Evolutionary conservation across 1,284 basidiomycete genomes (phyloP).

Genomic region (Apiotrichum montevideense): DNA sequence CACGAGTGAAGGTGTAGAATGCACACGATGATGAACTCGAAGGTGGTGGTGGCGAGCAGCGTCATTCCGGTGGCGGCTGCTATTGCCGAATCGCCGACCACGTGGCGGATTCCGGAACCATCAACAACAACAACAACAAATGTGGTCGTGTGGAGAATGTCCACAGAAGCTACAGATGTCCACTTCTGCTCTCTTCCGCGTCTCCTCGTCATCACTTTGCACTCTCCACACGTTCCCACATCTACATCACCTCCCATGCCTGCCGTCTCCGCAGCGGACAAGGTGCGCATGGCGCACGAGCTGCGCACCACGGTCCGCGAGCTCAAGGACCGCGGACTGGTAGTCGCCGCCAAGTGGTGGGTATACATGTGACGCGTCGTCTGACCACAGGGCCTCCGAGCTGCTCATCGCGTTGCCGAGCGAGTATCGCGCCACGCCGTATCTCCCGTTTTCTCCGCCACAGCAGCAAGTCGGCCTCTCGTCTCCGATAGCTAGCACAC

Average conservation of each 20-base stretch:
- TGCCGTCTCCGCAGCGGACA: constrained; percentile 14
- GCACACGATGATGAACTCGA: no score
- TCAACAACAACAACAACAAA: constrained; percentile 5
- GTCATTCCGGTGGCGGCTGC: neutral
- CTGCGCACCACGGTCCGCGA: constrained; percentile 39
- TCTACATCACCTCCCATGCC: neutral
- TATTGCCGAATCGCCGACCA: no score
- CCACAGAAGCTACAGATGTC: no score
- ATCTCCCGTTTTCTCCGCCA: constrained; percentile 41
- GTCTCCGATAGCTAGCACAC: constrained; percentile 20
- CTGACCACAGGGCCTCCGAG: constrained; percentile 42
- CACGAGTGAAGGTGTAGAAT: neutral
- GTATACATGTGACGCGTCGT: neutral
- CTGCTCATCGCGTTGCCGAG: constrained; percentile 41
- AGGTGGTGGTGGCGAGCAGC: neutral
- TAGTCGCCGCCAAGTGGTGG: constrained; percentile 46
- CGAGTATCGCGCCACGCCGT: constrained; percentile 30
- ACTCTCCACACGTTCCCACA: neutral
- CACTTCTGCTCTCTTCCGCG: neutral
- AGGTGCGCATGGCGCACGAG: constrained; percentile 41
- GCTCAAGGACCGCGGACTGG: constrained; percentile 42
- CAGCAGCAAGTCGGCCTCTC: constrained; percentile 21
- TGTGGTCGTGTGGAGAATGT: no score
- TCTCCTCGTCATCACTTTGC: neutral
- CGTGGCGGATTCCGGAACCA: neutral